A percentile compares a stretch with the other conserved stretches of the same genome.
Evolutionary conservation across 805 yeast genomes (phyloP).

Genomic region (Zygoascus tannicola): DNA sequence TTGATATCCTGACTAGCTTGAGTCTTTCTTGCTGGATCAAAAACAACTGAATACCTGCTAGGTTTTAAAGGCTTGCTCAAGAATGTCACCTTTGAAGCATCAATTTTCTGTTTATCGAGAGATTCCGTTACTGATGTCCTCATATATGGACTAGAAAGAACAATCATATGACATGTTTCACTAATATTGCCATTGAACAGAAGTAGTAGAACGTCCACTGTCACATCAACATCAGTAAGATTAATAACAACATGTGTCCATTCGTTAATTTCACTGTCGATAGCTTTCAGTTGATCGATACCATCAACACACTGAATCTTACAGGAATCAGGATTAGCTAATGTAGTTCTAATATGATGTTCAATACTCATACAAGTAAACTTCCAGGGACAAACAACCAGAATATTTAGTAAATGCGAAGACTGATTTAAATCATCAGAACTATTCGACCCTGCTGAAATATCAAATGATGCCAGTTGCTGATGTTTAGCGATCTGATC

Average conservation of each 20-base stretch:
- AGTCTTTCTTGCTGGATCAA: slow-evolving; percentile 18
- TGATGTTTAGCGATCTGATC: slow-evolving; percentile 13
- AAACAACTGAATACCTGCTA: slow-evolving; percentile 18
- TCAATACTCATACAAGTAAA: slow-evolving; percentile 22
- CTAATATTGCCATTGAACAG: background rate
- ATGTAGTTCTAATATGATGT: slow-evolving; percentile 23
- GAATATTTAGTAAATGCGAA: slow-evolving; percentile 8
- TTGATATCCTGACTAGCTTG: slow-evolving; percentile 18
- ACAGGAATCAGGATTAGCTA: slow-evolving; percentile 16
- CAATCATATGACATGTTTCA: slow-evolving; percentile 8
- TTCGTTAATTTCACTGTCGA: background rate
- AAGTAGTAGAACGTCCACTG: slow-evolving; percentile 12
- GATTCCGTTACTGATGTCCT: slow-evolving; percentile 10
- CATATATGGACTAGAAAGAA: slow-evolving; percentile 17
- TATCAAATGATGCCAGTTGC: background rate
- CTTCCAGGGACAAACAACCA: slow-evolving; percentile 24
- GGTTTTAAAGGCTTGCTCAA: slow-evolving; percentile 20
- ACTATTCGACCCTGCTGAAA: slow-evolving; percentile 2
- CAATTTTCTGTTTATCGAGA: slow-evolving; percentile 4
- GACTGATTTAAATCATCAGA: slow-evolving; percentile 2
- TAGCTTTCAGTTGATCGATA: background rate
- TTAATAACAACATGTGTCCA: slow-evolving; percentile 27
- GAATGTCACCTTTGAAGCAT: slow-evolving; percentile 11
- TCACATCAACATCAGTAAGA: slow-evolving; percentile 16
- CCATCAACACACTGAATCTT: slow-evolving; percentile 10